phyloP scores from a whole-genome alignment of 1,284 basidiomycete genomes.

The Coniophora puteana region DNA sequence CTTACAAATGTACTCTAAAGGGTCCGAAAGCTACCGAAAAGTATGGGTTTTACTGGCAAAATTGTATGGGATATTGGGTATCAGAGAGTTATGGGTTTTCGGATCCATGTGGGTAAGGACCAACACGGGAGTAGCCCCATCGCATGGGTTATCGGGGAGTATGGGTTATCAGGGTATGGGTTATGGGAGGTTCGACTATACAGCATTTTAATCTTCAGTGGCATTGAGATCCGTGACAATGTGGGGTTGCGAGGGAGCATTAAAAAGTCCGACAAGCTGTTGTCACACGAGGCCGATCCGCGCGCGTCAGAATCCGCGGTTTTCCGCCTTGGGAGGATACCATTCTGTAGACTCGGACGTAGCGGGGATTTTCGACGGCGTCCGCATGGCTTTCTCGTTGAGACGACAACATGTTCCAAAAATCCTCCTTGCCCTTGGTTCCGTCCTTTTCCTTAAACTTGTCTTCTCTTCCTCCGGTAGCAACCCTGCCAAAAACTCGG shows the following conservation, averaged over 20 bases:
- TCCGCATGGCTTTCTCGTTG: conserved; percentile 31
- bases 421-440: conserved; percentile 29
- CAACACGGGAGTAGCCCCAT: not conserved
- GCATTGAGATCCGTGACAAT: no score
- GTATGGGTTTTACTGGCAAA: not conserved
- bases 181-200: conserved; percentile 5
- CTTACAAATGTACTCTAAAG: no score
- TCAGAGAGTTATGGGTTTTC: conserved; percentile 1
- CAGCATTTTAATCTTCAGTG: no score
- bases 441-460: conserved; percentile 31
- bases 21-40: no score
- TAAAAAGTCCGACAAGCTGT: no score
- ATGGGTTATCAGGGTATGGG: conserved; percentile 5
- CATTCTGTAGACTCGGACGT: no score
- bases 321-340: no score
- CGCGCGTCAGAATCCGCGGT: no score
- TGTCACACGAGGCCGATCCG: no score
- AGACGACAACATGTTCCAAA: conserved; percentile 39
- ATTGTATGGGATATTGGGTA: not conserved
- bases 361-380: no score
- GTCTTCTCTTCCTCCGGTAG: conserved; percentile 44
- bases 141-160: conserved; percentile 2
- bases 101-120: not conserved
- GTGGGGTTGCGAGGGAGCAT: no score
- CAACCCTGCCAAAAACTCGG: conserved; percentile 26